Conservation (phyloP, 1,139 yeast genomes). For the Torulaspora globosa region DNA sequence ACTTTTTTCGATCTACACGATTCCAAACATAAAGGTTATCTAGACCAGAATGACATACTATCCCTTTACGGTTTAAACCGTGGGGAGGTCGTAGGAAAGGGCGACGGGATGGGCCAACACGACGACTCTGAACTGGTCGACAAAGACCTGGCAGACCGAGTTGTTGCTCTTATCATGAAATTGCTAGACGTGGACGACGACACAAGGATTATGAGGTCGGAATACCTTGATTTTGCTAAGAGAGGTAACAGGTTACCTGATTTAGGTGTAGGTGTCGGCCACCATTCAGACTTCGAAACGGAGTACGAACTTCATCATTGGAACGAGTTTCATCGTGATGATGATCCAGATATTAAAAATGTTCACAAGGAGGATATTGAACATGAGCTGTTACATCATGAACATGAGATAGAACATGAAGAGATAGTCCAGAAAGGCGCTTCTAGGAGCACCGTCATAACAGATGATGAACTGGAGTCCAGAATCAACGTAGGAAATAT, state of each 20-base stretch:
- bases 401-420: constrained; percentile 80
- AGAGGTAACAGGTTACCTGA: constrained; percentile 80
- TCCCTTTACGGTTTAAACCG: constrained; percentile 76
- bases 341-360: constrained; percentile 74
- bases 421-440: constrained; percentile 45
- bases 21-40: constrained; percentile 47
- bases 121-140: constrained; percentile 58
- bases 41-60: constrained; percentile 65
- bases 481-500: constrained; percentile 37
- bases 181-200: constrained; percentile 67
- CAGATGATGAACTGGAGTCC: constrained; percentile 41
- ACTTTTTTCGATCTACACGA: constrained; percentile 85
- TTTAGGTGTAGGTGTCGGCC: constrained; percentile 94
- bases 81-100: constrained; percentile 74
- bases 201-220: constrained; percentile 59
- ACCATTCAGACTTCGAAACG: constrained; percentile 88
- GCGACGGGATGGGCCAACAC: constrained; percentile 84
- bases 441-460: constrained; percentile 40
- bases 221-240: constrained; percentile 62
- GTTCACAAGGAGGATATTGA: constrained; percentile 88
- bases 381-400: constrained; percentile 83
- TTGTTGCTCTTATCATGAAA: constrained; percentile 50
- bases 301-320: constrained; percentile 96
- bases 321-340: constrained; percentile 75
- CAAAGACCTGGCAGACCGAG: constrained; percentile 53